Base-by-base conservation (phyloP, 192 early-diverging fungal genomes). In the Obelidium mucronatum region DNA sequence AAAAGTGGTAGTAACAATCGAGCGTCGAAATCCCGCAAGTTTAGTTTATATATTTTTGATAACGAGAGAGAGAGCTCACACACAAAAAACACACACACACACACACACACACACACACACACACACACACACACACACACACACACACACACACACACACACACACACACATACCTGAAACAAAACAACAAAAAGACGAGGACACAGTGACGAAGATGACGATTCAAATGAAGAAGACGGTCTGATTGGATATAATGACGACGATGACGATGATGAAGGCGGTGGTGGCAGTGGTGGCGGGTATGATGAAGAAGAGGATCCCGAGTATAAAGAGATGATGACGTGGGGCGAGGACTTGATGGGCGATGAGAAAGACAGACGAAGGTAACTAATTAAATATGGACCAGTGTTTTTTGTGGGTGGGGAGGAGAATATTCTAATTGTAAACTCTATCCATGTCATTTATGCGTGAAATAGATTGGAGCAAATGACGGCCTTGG, bases 301-400 rank as follows among this genome's bases (percentile, higher is more conserved):
- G 17, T 75, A 67, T 40, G 58, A 83, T 79, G 73, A 78, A 17
- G 78, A 84, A 63, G 84, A 87, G 63, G 82, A 90, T 30, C 88
- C 85, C 42, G 86, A 89, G 51, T 80, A 86, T n/a, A 88, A 81
- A 36, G 86, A 88, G 13, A 48, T 91, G 22, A 90, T 91, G 65
- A 85, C 90, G 67, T 93, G 91, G 81, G 92, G 89, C n/a, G 85
- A 87, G 3, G 92, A 93, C 42, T 81, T 89, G 60, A 92, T 91
- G 87, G 89, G 89, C 53, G 90, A 92, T 70, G 88, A 91, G 55
- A 85, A 88, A 24, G 92, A 94, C 78, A 59, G 85, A 24, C 75
- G 72, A 48, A 82, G 77, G 79, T 69, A 52, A 15, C 13, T 65
- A 40, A 1, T 65, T 30, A 8, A 22, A 11, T 24, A 22, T 59